Conservation (phyloP, 768 basidiomycete species). For the Tulasnella sp. region DNA sequence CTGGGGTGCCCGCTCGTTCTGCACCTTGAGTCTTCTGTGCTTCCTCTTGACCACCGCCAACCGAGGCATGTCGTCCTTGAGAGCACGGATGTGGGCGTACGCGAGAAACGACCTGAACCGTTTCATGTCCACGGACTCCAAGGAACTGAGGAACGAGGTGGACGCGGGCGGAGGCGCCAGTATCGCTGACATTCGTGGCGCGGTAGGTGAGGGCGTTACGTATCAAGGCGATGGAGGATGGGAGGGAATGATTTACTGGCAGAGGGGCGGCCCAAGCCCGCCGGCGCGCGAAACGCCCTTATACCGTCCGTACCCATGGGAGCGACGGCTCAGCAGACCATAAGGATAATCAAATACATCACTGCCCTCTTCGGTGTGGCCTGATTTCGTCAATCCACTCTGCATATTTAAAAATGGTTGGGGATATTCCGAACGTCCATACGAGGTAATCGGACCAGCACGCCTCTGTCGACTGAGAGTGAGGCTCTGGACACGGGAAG, state of each 20-base stretch:
- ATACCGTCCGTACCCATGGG: neutral
- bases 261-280: neutral
- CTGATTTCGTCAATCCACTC: neutral
- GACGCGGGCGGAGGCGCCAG: neutral
- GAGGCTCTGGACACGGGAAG: neutral
- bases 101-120: neutral
- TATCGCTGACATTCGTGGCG: neutral
- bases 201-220: neutral
- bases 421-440: neutral
- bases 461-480: neutral
- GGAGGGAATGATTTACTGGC: neutral
- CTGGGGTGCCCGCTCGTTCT: neutral
- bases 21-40: neutral
- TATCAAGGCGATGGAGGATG: neutral
- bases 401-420: neutral
- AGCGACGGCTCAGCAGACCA: neutral
- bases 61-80: neutral
- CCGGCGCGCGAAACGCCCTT: neutral
- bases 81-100: neutral
- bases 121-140: slow-evolving; percentile 3
- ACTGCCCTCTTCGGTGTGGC: neutral
- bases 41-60: neutral
- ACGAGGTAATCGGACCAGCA: neutral
- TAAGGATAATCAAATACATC: neutral
- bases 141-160: neutral